Evolutionary conservation across 2,329 filamentous ascomycete species (phyloP), one percentile per base, ranked within the genome.

Genomic region (Nectriaceae sp.): DNA sequence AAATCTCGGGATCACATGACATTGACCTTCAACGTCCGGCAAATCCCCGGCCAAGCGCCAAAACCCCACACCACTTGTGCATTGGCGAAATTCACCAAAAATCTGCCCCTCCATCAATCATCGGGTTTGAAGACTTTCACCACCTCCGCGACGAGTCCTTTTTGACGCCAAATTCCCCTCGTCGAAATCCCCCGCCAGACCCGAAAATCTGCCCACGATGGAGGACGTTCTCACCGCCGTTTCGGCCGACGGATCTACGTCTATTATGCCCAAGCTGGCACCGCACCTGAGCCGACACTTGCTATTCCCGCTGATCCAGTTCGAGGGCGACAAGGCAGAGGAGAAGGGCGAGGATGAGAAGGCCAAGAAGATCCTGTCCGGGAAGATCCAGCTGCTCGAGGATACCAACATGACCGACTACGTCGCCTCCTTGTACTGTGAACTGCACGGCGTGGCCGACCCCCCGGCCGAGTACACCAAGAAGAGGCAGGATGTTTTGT

Each of bases 341-440:
- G 88, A 91, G 65, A 82, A 84, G 61, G 82, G 80, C 64, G 77
- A 82, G 52, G 75, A 76, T 53, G 73, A 68, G 33, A 74, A 80
- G 72, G 74, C 82, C 47, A 78, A 78, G 64, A 86, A 92, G 70
- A 86, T 96, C 63, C 87, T 87, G 55, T 84, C 88, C 68, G 85
- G 91, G 63, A 96, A 96, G 74, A 96, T 93, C 72, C 87, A 93
- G 75, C 85, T 99, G 50, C 84, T 99, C 61, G 93, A 96, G 77
- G 87, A 91, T 71, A 97, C 94, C 66, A 97, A 97, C 80, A 99
- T 99, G 94, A 94, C 88, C 65, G 94, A 99, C 74, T 99, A 96
- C 70, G 90, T 97, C 46, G 92, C 92, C 66, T 89, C 87, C 65
- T 78, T 99, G 60, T 90, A 96, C 79, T 88, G 89, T 70, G 89